Evolutionary conservation across 2,329 filamentous ascomycete genomes (phyloP).

Genomic region (Claviceps arundinis): DNA sequence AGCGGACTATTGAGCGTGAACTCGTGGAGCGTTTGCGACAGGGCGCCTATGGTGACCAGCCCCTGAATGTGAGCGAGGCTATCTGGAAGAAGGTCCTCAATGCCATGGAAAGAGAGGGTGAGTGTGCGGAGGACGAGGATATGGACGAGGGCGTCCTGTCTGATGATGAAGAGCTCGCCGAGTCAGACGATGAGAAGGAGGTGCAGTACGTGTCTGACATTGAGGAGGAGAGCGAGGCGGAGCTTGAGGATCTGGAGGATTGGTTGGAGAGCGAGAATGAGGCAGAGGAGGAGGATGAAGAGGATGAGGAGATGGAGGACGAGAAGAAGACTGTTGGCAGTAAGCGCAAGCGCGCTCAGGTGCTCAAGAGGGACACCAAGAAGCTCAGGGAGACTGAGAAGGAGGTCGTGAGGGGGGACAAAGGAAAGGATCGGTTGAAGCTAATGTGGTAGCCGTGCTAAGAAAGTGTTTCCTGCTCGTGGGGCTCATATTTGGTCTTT

Average conservation of each 20-base stretch:
- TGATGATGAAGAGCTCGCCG: slow-evolving; percentile 62
- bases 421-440: slow-evolving; percentile 46
- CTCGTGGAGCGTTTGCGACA: slow-evolving; percentile 81
- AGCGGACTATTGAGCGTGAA: slow-evolving; percentile 89
- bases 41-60: slow-evolving; percentile 87
- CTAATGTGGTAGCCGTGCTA: slow-evolving; percentile 23
- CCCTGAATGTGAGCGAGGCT: slow-evolving; percentile 84
- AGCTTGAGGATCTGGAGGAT: slow-evolving; percentile 72
- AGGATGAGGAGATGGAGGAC: slow-evolving; percentile 44
- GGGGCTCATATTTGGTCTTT: neutral
- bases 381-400: slow-evolving; percentile 47
- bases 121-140: slow-evolving; percentile 74
- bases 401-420: slow-evolving; percentile 54
- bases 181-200: slow-evolving; percentile 56
- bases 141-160: slow-evolving; percentile 76
- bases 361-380: slow-evolving; percentile 33
- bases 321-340: slow-evolving; percentile 42
- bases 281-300: slow-evolving; percentile 43
- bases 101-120: slow-evolving; percentile 75
- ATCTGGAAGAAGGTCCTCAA: slow-evolving; percentile 97
- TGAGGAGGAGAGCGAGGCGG: slow-evolving; percentile 72
- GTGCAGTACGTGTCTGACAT: slow-evolving; percentile 92
- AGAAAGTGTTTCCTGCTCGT: neutral
- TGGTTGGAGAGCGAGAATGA: slow-evolving; percentile 70
- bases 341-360: slow-evolving; percentile 39